phyloP scores from a whole-genome alignment of 129 eudicot genomes.

The Flaveria robusta region DNA sequence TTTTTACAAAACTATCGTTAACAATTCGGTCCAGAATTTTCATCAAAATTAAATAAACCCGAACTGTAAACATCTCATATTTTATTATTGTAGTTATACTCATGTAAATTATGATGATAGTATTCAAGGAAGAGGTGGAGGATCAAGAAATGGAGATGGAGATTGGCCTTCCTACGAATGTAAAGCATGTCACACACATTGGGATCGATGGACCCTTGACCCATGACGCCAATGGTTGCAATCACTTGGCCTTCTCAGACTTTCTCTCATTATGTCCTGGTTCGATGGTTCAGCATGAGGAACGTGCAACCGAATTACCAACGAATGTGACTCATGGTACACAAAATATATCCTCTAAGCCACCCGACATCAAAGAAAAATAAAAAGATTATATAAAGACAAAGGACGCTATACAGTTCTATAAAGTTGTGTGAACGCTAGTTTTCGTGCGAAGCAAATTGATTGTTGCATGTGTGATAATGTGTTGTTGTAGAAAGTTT shows the following conservation, averaged over 20 bases:
- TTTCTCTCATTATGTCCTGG: constrained; percentile 28
- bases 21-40: no score
- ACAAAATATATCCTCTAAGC: constrained; percentile 6
- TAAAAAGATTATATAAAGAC: not conserved
- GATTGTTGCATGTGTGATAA: not conserved
- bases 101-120: constrained; percentile 23
- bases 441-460: constrained; percentile 15
- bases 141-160: constrained; percentile 60
- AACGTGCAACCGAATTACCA: not conserved
- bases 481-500: not conserved
- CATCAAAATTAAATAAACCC: no score
- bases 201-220: constrained; percentile 55
- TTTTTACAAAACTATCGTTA: no score
- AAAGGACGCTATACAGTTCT: not conserved
- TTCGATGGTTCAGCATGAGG: constrained; percentile 27
- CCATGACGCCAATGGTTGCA: constrained; percentile 18
- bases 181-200: constrained; percentile 83
- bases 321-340: constrained; percentile 15
- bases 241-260: constrained; percentile 26
- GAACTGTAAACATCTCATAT: no score
- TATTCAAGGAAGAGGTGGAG: constrained; percentile 61
- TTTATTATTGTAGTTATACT: not conserved
- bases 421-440: constrained; percentile 18
- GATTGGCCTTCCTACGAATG: constrained; percentile 74
- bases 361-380: not conserved